A percentile compares a stretch with the other conserved stretches of the same genome.
Conservation (phyloP, 2,329 filamentous ascomycete species). For the Colletotrichum spaethianum region DNA sequence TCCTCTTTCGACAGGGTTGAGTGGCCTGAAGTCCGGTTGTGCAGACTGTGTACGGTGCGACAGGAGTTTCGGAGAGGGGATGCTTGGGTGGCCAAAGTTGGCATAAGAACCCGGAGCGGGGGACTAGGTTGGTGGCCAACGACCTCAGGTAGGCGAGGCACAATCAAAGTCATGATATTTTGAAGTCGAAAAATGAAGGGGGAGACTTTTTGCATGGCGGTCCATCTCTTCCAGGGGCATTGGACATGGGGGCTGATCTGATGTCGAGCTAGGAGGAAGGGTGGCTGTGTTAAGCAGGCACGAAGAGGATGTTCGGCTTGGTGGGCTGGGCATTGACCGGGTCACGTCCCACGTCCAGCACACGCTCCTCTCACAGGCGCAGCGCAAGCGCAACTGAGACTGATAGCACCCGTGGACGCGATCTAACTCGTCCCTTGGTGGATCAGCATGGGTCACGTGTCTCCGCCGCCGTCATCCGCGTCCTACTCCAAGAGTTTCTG, state of each 20-base stretch:
- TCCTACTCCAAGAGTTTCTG: slow-evolving; percentile 42
- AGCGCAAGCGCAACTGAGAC: slow-evolving; percentile 36
- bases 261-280: slow-evolving; percentile 13
- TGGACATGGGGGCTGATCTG: neutral
- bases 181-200: neutral
- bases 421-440: slow-evolving; percentile 38
- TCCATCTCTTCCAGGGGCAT: neutral
- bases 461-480: slow-evolving; percentile 37
- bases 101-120: slow-evolving; percentile 11
- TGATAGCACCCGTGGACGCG: slow-evolving; percentile 26
- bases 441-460: slow-evolving; percentile 41
- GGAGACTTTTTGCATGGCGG: neutral
- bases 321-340: slow-evolving; percentile 34
- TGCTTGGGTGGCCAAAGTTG: slow-evolving; percentile 31
- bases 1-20: slow-evolving; percentile 48
- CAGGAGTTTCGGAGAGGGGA: slow-evolving; percentile 46
- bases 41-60: slow-evolving; percentile 47
- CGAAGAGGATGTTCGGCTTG: slow-evolving; percentile 4
- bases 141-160: neutral
- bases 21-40: slow-evolving; percentile 49
- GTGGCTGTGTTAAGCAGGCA: slow-evolving; percentile 30
- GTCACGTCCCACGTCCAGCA: slow-evolving; percentile 25
- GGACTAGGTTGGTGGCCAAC: slow-evolving; percentile 3
- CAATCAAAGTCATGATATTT: slow-evolving; percentile 1
- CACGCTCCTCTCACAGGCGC: slow-evolving; percentile 28